Evolutionary conservation across 129 eudicot genomes (phyloP).

Genomic region (Helianthus tuberosus): DNA sequence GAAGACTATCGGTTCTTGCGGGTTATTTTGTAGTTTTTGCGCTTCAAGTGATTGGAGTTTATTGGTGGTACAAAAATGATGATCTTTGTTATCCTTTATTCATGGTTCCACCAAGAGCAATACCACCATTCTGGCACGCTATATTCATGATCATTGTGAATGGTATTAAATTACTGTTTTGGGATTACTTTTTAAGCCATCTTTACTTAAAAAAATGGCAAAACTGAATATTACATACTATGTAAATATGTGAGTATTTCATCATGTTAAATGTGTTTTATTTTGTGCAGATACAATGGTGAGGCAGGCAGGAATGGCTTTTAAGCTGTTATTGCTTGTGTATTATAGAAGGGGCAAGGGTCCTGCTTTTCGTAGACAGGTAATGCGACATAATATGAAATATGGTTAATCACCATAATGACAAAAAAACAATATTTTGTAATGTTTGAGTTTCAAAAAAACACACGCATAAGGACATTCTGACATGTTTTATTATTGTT

Average conservation of each 20-base stretch:
- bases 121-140: constrained; percentile 49
- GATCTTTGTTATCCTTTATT: constrained; percentile 44
- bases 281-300: constrained; percentile 69
- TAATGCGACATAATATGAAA: constrained; percentile 27
- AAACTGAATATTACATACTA: constrained; percentile 8
- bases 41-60: constrained; percentile 53
- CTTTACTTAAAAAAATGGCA: neutral
- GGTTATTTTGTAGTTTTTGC: constrained; percentile 56
- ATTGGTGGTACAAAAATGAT: constrained; percentile 40
- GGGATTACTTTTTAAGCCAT: neutral
- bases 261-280: constrained; percentile 10
- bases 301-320: constrained; percentile 75
- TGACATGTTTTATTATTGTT: constrained; percentile 28
- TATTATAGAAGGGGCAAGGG: constrained; percentile 79
- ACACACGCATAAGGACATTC: constrained; percentile 8
- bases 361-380: constrained; percentile 88
- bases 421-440: neutral
- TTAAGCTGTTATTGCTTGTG: constrained; percentile 71
- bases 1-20: constrained; percentile 61
- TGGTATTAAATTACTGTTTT: constrained; percentile 23
- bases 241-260: constrained; percentile 9
- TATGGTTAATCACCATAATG: neutral
- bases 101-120: constrained; percentile 43
- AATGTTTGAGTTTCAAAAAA: constrained; percentile 18
- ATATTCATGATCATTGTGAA: constrained; percentile 43